These are phyloP conservation scores for Erodium trifolium DNA, from an alignment of 441 rosid species.

Conservation along the genomic window DNA sequence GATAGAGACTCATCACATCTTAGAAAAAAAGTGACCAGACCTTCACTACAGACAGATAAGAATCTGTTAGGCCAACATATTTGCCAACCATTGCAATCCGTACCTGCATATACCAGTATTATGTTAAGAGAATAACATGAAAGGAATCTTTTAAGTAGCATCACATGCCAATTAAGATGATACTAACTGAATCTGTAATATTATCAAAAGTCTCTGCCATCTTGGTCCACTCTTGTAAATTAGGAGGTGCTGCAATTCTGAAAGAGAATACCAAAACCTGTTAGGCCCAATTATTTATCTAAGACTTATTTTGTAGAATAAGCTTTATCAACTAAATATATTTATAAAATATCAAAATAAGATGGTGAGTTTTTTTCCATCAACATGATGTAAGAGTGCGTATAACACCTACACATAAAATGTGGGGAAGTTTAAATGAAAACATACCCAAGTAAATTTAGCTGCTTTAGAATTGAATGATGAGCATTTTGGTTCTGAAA, in stretches of 20 bases:
- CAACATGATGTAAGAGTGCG: not conserved
- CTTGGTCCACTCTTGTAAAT: constrained; percentile 49
- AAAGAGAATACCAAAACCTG: constrained; percentile 19
- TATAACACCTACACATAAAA: not conserved
- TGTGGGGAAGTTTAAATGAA: constrained; percentile 12
- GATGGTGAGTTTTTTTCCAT: too few species aligned
- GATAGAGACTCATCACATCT: not conserved
- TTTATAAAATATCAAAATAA: too few species aligned
- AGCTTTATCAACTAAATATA: too few species aligned
- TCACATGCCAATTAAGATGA: constrained; percentile 11
- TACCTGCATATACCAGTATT: constrained; percentile 36
- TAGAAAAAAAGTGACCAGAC: constrained; percentile 23
- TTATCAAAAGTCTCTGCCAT: constrained; percentile 66
- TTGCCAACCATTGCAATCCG: constrained; percentile 72
- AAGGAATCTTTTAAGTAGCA: constrained; percentile 15
- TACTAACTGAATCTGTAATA: constrained; percentile 37
- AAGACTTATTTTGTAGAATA: too few species aligned
- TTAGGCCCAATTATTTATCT: too few species aligned
- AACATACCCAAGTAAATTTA: constrained; percentile 47
- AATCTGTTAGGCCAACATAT: constrained; percentile 60
- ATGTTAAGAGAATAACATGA: constrained; percentile 17
- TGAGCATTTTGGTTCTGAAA: constrained; percentile 67
- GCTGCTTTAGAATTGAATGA: constrained; percentile 49
- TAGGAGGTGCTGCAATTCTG: constrained; percentile 53
- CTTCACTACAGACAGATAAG: constrained; percentile 70